These are phyloP conservation scores for Lichtheimia ramosa DNA, from an alignment of 371 early-diverging fungal species.

Conservation along the genomic window DNA sequence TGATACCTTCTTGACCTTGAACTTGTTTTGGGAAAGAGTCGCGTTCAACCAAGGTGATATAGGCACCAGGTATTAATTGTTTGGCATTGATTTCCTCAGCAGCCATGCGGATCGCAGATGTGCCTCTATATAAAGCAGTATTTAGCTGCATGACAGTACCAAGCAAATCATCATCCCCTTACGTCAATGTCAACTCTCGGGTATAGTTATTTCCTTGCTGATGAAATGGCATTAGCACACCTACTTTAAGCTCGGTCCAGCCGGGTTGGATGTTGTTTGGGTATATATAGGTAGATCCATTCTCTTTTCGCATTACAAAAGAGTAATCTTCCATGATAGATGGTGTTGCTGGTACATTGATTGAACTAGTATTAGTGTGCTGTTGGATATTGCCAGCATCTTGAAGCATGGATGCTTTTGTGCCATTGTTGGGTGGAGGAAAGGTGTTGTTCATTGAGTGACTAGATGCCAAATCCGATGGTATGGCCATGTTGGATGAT, in stretches of 20 bases:
- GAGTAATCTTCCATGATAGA: background rate
- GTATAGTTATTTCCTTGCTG: conserved; percentile 42
- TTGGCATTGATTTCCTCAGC: conserved; percentile 57
- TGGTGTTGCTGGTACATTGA: no score
- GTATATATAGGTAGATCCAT: conserved; percentile 36
- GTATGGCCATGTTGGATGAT: no score
- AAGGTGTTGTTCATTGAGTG: no score
- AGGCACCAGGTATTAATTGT: conserved; percentile 56
- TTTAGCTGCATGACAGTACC: background rate
- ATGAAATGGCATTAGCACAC: conserved; percentile 54
- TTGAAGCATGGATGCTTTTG: no score
- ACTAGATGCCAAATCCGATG: no score
- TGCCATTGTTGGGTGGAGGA: no score
- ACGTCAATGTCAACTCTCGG: conserved; percentile 43
- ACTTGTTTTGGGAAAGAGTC: conserved; percentile 58
- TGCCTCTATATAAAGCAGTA: conserved; percentile 35
- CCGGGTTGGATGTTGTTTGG: conserved; percentile 17
- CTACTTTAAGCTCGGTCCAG: conserved; percentile 51
- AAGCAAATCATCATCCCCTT: conserved; percentile 3
- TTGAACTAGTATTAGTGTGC: no score
- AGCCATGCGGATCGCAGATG: conserved; percentile 59
- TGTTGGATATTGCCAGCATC: no score
- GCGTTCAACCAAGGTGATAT: conserved; percentile 56
- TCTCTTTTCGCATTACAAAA: conserved; percentile 6
- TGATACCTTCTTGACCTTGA: conserved; percentile 44